These are phyloP conservation scores for Oidiodendron maius DNA, from an alignment of 495 filamentous ascomycete genomes.

Conservation along the genomic window DNA sequence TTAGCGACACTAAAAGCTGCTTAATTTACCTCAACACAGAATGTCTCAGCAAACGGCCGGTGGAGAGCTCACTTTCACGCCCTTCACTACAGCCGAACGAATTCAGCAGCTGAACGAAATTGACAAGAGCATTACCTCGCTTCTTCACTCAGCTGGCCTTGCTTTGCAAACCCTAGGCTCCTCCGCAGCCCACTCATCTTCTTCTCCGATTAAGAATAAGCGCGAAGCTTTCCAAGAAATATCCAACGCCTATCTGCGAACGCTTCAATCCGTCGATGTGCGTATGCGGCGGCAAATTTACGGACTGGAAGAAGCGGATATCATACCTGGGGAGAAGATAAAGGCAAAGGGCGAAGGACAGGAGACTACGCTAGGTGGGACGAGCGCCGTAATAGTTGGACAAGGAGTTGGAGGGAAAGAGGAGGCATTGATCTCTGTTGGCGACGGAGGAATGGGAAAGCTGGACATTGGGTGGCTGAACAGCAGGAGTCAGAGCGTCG, in stretches of 20 bases:
- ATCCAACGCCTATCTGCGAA: constrained; percentile 61
- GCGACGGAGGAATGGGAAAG: constrained; percentile 15
- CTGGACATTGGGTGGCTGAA: constrained; percentile 80
- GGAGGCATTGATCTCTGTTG: not conserved
- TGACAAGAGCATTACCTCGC: constrained; percentile 51
- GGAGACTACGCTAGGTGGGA: not conserved
- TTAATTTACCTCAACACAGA: no score
- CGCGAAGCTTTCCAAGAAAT: constrained; percentile 54
- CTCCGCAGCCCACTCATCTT: constrained; percentile 31
- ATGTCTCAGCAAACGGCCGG: constrained; percentile 8
- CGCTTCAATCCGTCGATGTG: constrained; percentile 63
- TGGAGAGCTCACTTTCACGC: constrained; percentile 17
- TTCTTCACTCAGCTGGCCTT: constrained; percentile 62
- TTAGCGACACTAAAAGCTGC: no score
- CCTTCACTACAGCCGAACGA: constrained; percentile 59
- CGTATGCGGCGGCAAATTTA: constrained; percentile 71
- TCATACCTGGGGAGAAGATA: constrained; percentile 47
- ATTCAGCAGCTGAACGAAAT: constrained; percentile 74
- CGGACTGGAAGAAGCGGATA: constrained; percentile 70
- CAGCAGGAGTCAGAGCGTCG: constrained; percentile 69
- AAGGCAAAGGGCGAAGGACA: constrained; percentile 12
- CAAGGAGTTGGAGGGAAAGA: not conserved
- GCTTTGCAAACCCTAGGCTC: constrained; percentile 62
- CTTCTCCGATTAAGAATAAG: constrained; percentile 36
- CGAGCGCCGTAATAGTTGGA: no score